Percentiles rank a stretch among this genome's conserved stretches.
phyloP scores from a whole-genome alignment of 371 early-diverging fungal species.

The Mucor circinelloides region DNA sequence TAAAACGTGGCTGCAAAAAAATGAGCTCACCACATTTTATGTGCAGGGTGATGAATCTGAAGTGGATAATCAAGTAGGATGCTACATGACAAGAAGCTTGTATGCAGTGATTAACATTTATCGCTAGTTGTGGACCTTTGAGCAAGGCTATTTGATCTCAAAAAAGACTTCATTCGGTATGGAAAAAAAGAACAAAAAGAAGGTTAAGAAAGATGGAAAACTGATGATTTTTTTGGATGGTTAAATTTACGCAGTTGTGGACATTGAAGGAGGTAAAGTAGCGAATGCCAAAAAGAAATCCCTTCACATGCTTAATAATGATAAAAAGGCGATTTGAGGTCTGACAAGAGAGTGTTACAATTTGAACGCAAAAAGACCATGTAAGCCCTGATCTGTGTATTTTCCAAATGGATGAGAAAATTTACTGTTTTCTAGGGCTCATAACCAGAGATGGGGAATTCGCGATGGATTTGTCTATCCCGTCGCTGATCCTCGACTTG shows the following conservation, averaged over 20 bases:
- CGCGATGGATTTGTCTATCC: slow-evolving; percentile 47
- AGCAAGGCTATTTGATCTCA: slow-evolving; percentile 36
- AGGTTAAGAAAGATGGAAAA: not conserved
- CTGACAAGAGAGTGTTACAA: slow-evolving; percentile 45
- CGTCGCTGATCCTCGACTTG: slow-evolving; percentile 45
- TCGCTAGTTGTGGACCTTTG: slow-evolving; percentile 33
- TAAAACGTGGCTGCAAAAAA: not conserved
- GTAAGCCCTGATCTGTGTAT: slow-evolving; percentile 5
- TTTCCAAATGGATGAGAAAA: not conserved
- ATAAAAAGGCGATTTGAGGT: slow-evolving; percentile 1
- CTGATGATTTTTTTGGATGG: not conserved
- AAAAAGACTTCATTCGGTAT: slow-evolving; percentile 38
- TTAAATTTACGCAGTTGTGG: slow-evolving; percentile 28
- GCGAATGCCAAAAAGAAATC: not conserved
- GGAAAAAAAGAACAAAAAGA: not conserved
- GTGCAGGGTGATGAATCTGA: not conserved
- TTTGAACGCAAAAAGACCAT: slow-evolving; percentile 43
- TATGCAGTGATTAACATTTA: not conserved
- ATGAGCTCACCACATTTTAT: not conserved
- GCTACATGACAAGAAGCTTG: not conserved
- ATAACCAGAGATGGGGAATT: slow-evolving; percentile 49
- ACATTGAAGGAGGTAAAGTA: slow-evolving; percentile 42
- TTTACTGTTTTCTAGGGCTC: slow-evolving; percentile 29
- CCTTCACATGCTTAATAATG: slow-evolving; percentile 4
- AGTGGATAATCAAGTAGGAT: not conserved